Percentiles rank a stretch among this genome's conserved stretches.
Evolutionary conservation across 306 rosid species (phyloP).

Genomic region (Mimosa bimucronata): DNA sequence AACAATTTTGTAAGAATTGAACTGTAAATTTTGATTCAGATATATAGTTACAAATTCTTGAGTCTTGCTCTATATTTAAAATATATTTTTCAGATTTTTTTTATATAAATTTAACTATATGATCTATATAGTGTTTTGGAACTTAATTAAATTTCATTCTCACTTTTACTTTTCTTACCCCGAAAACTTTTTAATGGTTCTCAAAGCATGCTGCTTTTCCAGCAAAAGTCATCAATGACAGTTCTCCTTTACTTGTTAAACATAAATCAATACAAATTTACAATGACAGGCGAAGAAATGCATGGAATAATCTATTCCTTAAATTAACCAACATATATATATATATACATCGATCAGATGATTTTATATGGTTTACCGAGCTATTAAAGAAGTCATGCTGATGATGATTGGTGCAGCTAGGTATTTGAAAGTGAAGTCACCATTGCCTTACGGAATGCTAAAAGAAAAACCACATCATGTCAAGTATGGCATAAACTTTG

Average conservation of each 20-base stretch:
- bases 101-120: no score
- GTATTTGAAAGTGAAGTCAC: conserved; percentile 74
- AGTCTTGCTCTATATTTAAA: not conserved
- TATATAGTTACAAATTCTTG: no score
- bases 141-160: not conserved
- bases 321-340: not conserved
- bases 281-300: conserved; percentile 13
- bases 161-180: conserved; percentile 20
- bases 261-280: conserved; percentile 5
- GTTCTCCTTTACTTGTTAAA: conserved; percentile 17
- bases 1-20: no score
- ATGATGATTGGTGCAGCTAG: conserved; percentile 58
- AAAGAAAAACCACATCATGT: conserved; percentile 41
- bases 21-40: no score
- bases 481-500: conserved; percentile 85
- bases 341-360: not conserved
- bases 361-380: not conserved
- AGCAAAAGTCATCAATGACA: conserved; percentile 31
- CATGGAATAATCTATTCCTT: not conserved
- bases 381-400: not conserved
- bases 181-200: conserved; percentile 8
- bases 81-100: no score
- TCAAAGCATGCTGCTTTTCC: conserved; percentile 23
- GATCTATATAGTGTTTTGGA: not conserved
- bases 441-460: conserved; percentile 69